A percentile compares a stretch with the other conserved stretches of the same genome.
Evolutionary conservation across 352 stramenopile species (phyloP).

Genomic region (Globisporangium iwayamae): DNA sequence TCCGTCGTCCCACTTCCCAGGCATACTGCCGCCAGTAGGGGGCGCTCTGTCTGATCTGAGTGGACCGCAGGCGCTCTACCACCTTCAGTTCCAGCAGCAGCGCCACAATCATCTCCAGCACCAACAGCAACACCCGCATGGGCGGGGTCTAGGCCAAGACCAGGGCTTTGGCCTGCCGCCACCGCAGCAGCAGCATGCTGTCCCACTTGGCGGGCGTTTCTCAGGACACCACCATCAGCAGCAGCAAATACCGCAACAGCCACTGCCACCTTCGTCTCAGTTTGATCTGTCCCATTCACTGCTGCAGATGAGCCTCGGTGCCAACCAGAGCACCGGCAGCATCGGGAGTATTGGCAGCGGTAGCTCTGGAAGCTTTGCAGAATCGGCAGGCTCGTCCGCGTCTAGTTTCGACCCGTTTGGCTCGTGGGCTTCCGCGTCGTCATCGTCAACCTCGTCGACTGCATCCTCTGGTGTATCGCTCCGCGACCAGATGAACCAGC

Average conservation of each 20-base stretch:
- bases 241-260: not conserved
- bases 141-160: conserved; percentile 15
- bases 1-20: not conserved
- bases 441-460: conserved; percentile 16
- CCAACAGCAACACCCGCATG: conserved; percentile 4
- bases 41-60: not conserved
- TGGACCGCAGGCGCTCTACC: conserved; percentile 24
- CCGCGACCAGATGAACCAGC: conserved; percentile 74
- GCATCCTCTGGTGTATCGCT: conserved; percentile 20
- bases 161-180: conserved; percentile 22
- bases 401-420: conserved; percentile 23
- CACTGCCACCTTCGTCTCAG: not conserved
- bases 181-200: conserved; percentile 5
- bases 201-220: conserved; percentile 8
- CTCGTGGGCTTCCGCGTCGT: conserved; percentile 8
- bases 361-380: conserved; percentile 12
- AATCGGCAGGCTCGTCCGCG: conserved; percentile 13
- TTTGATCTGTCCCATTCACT: conserved; percentile 48
- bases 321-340: conserved; percentile 13
- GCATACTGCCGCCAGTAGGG: not conserved
- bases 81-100: conserved; percentile 44
- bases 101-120: conserved; percentile 28
- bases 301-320: conserved; percentile 31
- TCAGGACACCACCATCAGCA: conserved; percentile 3
- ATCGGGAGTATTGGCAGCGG: conserved; percentile 2